Evolutionary conservation across 2,329 filamentous ascomycete species (phyloP).

Genomic region (Huntiella moniliformis): DNA sequence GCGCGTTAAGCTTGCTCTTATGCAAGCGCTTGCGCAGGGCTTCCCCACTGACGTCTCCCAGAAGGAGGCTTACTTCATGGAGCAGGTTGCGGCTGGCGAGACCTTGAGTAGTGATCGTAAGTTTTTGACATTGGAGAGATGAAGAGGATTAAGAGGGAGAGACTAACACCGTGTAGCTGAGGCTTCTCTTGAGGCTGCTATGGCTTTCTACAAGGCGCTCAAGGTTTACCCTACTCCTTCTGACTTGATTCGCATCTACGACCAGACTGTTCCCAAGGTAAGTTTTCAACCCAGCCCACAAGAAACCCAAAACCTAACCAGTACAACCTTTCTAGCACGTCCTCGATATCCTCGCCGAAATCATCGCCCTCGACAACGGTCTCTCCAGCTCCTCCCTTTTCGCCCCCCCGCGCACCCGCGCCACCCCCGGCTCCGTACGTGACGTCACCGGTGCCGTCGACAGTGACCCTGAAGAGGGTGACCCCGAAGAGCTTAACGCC

Average conservation of each 20-base stretch:
- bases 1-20: constrained; percentile 55
- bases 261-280: constrained; percentile 95
- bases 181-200: constrained; percentile 61
- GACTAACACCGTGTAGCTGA: constrained; percentile 27
- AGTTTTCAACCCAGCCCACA: constrained; percentile 5
- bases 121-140: constrained; percentile 16
- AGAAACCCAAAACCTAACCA: not conserved
- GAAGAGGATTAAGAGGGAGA: not conserved
- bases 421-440: constrained; percentile 31
- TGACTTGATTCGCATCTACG: constrained; percentile 90
- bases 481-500: constrained; percentile 4
- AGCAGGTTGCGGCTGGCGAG: constrained; percentile 82
- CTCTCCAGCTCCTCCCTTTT: constrained; percentile 31
- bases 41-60: constrained; percentile 83
- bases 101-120: constrained; percentile 63
- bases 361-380: constrained; percentile 81
- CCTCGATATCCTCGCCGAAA: constrained; percentile 88
- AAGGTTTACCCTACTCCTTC: constrained; percentile 93
- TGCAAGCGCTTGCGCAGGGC: constrained; percentile 72
- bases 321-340: constrained; percentile 42
- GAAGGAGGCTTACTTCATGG: constrained; percentile 92
- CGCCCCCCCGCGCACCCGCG: constrained; percentile 17
- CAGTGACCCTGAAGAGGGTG: constrained; percentile 13
- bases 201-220: constrained; percentile 94
- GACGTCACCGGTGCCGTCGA: constrained; percentile 10